A percentile compares a stretch with the other conserved stretches of the same genome.
These are phyloP conservation scores for Cercospora sojina DNA, from an alignment of 2,329 filamentous ascomycete genomes.

Conservation along the genomic window DNA sequence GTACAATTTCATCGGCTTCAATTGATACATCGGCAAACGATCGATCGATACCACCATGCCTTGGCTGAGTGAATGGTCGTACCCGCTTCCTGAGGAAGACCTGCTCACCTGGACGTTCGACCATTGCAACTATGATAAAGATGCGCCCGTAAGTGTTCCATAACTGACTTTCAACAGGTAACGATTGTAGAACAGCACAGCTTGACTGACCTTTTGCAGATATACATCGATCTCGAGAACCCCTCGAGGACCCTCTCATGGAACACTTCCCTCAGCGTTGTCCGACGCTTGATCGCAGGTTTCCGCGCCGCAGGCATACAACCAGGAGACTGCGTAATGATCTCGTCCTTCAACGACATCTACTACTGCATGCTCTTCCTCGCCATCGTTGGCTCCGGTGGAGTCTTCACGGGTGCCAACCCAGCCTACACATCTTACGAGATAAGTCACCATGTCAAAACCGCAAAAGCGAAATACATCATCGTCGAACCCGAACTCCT, in stretches of 20 bases:
- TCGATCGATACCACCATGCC: conserved; percentile 2
- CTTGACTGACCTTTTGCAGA: not conserved
- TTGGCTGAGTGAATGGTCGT: conserved; percentile 12
- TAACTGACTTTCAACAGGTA: not conserved
- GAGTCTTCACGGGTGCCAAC: not conserved
- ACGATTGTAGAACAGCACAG: not conserved
- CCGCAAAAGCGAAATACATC: not conserved
- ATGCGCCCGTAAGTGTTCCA: conserved; percentile 27
- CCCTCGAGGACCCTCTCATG: not conserved
- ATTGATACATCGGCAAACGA: not conserved
- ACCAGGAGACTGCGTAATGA: conserved; percentile 53
- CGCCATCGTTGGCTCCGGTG: conserved; percentile 23
- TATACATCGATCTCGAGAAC: not conserved
- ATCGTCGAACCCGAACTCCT: not conserved
- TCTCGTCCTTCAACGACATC: conserved; percentile 57
- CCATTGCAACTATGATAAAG: conserved; percentile 47
- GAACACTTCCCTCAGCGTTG: not conserved
- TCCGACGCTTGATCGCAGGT: not conserved
- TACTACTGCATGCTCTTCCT: conserved; percentile 35
- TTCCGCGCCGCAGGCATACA: not conserved
- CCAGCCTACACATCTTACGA: not conserved
- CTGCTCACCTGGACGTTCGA: conserved; percentile 57
- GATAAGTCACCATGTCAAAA: not conserved
- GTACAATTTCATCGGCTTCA: not conserved
- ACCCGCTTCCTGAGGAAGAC: conserved; percentile 50